A percentile compares a stretch with the other conserved stretches of the same genome.
Evolutionary conservation across 2,329 filamentous ascomycete genomes (phyloP).

Genomic region (Fusarium nematophilum): DNA sequence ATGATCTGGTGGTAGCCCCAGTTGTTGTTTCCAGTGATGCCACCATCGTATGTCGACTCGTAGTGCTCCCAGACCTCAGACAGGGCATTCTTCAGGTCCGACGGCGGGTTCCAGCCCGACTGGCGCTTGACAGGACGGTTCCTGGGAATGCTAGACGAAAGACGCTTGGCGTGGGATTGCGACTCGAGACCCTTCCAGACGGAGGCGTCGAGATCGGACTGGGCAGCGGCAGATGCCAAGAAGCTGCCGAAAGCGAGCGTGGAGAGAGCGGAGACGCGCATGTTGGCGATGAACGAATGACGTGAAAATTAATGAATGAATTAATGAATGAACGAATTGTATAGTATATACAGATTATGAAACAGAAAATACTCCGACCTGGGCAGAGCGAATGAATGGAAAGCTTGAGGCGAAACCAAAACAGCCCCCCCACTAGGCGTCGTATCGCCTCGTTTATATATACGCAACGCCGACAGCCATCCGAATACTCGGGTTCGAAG

Average conservation of each 20-base stretch:
- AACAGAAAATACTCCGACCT: conserved; percentile 9
- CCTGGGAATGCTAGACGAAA: not conserved
- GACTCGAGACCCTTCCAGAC: conserved; percentile 32
- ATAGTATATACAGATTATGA: conserved; percentile 3
- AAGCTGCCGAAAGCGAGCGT: conserved; percentile 12
- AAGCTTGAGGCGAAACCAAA: not conserved
- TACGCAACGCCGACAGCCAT: not conserved
- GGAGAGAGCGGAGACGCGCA: conserved; percentile 13
- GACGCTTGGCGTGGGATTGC: conserved; percentile 6
- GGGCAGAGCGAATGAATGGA: conserved; percentile 18
- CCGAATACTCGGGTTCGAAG: not conserved
- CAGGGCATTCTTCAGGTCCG: conserved; percentile 17
- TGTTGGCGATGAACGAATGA: not conserved
- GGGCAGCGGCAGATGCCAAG: conserved; percentile 9
- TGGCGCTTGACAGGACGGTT: conserved; percentile 35
- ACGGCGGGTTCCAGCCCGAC: conserved; percentile 33
- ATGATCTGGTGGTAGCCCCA: conserved; percentile 48
- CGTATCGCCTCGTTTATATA: not conserved
- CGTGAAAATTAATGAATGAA: not conserved
- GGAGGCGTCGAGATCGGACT: conserved; percentile 31
- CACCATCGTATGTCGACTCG: conserved; percentile 27
- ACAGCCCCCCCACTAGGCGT: not conserved
- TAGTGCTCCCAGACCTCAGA: conserved; percentile 34
- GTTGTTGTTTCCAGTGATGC: conserved; percentile 40
- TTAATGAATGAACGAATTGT: not conserved